Evolutionary conservation across 169 alveolate genomes (phyloP).

Genomic region (Neospora caninum): DNA sequence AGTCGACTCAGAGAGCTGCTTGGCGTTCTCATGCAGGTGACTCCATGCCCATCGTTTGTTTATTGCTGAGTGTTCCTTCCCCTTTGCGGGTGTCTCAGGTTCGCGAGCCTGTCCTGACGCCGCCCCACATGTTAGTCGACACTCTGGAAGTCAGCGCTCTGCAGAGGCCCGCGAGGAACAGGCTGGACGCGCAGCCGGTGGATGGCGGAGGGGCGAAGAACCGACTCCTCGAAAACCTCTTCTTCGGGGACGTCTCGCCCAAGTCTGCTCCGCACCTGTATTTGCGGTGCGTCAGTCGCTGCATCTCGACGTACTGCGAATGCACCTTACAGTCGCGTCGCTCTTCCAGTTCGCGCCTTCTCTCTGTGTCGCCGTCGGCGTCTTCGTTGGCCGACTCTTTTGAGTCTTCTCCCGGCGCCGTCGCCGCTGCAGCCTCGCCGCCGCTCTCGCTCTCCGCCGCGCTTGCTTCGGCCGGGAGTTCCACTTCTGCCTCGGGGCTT

Average conservation of each 20-base stretch:
- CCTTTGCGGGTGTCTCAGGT: not conserved
- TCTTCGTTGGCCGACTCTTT: not conserved
- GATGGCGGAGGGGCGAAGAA: not conserved
- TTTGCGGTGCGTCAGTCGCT: slow-evolving; percentile 12
- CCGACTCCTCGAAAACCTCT: not conserved
- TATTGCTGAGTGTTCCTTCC: too few relatives aligned
- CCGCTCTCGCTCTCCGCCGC: not conserved
- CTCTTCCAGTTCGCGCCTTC: not conserved
- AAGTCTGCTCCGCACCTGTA: slow-evolving; percentile 22
- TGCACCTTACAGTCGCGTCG: not conserved
- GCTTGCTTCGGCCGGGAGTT: too few relatives aligned
- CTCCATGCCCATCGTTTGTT: too few relatives aligned
- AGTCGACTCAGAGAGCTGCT: too few relatives aligned
- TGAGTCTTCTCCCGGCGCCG: not conserved
- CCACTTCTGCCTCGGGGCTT: not conserved
- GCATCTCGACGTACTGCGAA: slow-evolving; percentile 5
- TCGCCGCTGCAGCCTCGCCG: not conserved
- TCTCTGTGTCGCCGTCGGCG: not conserved
- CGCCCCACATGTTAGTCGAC: not conserved
- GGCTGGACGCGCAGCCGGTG: not conserved
- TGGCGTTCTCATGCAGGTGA: too few relatives aligned
- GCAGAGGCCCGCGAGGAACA: not conserved
- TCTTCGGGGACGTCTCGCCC: slow-evolving; percentile 30
- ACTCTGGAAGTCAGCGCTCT: not conserved
- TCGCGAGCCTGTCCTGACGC: not conserved